Conservation (phyloP, 176 grass and related monocot species). For the Bromus sterilis region DNA sequence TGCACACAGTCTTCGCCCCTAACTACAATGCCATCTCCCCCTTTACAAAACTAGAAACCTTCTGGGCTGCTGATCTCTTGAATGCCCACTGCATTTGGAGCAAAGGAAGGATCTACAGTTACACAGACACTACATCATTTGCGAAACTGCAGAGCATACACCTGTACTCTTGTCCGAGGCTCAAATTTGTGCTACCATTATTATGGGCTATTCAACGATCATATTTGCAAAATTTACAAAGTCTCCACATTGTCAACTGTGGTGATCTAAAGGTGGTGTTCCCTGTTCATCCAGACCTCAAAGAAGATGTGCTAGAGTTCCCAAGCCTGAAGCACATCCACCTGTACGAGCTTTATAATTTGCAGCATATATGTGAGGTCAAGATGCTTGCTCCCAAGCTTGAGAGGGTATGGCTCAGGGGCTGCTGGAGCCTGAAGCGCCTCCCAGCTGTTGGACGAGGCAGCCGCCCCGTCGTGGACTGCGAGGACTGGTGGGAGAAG, state of each 20-base stretch:
- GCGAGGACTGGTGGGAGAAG: too few species aligned
- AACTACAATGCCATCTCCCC: not conserved
- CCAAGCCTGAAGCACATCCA: conserved; percentile 5
- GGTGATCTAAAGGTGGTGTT: not conserved
- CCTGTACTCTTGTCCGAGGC: too few species aligned
- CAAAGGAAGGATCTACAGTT: too few species aligned
- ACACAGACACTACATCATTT: too few species aligned
- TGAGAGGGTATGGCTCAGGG: not conserved
- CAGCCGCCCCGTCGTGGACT: too few species aligned
- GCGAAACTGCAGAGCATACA: too few species aligned
- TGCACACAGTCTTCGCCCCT: not conserved
- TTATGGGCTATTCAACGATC: not conserved
- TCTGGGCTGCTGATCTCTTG: not conserved
- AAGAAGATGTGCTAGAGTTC: not conserved
- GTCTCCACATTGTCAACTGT: not conserved
- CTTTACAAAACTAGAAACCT: not conserved
- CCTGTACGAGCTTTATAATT: not conserved
- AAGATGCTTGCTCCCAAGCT: conserved; percentile 4
- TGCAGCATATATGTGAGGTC: not conserved
- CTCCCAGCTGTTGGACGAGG: accelerated
- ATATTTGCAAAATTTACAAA: not conserved
- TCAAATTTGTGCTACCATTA: too few species aligned
- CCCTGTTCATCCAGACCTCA: not conserved
- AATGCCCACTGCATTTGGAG: too few species aligned
- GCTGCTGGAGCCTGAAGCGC: not conserved